Evolutionary conservation across 345 rosid genomes (phyloP), one percentile per base, ranked within the genome.

Genomic region (Salix exigua): DNA sequence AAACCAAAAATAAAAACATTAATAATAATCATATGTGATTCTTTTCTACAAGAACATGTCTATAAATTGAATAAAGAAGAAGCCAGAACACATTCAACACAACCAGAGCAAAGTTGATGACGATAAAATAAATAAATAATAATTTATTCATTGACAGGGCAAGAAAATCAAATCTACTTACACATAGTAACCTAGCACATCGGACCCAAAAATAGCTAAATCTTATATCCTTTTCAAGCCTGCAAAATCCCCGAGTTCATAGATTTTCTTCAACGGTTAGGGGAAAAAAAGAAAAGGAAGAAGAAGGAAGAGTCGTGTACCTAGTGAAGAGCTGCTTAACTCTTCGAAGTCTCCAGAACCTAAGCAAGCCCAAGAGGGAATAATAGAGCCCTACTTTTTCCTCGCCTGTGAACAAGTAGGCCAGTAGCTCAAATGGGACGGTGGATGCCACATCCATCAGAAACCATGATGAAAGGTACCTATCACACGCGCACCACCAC

Each of bases 391-490:
- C 85, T 62, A 81, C 58, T 66, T 81, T 88, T 37, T 65, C 55
- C 65, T 88, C 81, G 58, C 94, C 97, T 1, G 93, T 87, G 88
- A 91, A 68, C 75, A 88, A 78, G 80, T 86, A 87, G 35, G 86
- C 92, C 9, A 93, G n/a, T 72, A 83, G 76, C 61, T 88, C 96
- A 76, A 87, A 95, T 28, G 99, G 99, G 63, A 93, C 74, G 7
- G 98, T 95, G 25, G 99, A 95, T 73, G 94, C 97, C 82, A 93
- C 92, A 73, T 95, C 99, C 98, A 95, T 91, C 82, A 93, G 63
- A 81, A 95, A 91, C 97, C 98, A 93, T 4, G 97, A 85, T 4
- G 97, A 90, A 14, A 95, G 80, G 84, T 95, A 95, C 87, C 99
- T 91, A 46, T 35, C 6, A 35, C 12, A 13, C 7, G 13, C 9